Base-by-base conservation (phyloP, 352 stramenopile genomes). In the Hyaloperonospora brassicae region DNA sequence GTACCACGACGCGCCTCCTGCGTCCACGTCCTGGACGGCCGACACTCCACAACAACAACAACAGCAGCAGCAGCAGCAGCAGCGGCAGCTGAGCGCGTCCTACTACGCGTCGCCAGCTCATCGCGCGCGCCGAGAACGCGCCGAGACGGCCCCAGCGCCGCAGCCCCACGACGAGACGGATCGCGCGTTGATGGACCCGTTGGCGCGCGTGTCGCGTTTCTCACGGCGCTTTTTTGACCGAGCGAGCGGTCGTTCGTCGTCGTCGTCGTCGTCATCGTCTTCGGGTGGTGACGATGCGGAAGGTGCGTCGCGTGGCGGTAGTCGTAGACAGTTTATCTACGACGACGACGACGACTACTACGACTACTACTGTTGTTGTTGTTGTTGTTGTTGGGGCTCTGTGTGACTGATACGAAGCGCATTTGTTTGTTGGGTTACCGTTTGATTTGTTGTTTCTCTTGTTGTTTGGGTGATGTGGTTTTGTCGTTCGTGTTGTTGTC, bases 191-290 rank as follows among this genome's bases (percentile, higher is more conserved):
- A 17, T 17, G 17, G 17, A 17, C 36, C 64, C 21, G 58, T 6
- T 31, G 17, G 17, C 17, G 27, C 52, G 6, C 47, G 52, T 31
- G 31, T 59, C 55, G 21, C 54, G 52, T 30, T 68, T 68, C 56
- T 58, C 64, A n/a, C 57, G 52, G 1, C 36, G 42, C 40, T 72
- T 68, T 39, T 72, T 68, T 49, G 64, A 68, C 13, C 59, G 52
- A 53, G 17, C 17, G 17, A 17, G 17, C 17, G 17, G 17, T 17
- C 17, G 17, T 0, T 17, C 17, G 17, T 17, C 52, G 7, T 70
- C 63, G 14, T 72, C 62, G 35, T 70, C 63, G 24, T 70, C 61
- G 0, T 70, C 59, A 35, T 63, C 62, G 13, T 67, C 63, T 4
- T 63, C 62, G 11, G 59, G 65, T 43, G 52, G 42, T 10, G 62